Base-by-base conservation (phyloP, 768 basidiomycete genomes). In the Amanita rimosa region DNA sequence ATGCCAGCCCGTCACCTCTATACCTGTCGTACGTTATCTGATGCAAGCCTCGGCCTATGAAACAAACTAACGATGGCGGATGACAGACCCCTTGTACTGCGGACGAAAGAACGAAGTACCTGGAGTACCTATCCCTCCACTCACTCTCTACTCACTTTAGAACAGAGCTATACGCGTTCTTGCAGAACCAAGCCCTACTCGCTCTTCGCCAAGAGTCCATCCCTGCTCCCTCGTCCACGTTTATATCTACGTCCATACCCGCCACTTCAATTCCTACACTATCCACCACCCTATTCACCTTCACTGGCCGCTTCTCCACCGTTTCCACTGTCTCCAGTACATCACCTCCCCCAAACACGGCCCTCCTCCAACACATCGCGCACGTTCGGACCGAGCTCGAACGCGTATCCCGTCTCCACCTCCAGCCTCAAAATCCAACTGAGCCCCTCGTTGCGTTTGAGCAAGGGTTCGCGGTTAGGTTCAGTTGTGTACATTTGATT, bases 291-390 rank as follows among this genome's bases (percentile, higher is more conserved):
- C 31, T 48, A 6, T 48, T 48, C 31, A 47, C 35, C 10, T 48
- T 49, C 39, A 21, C 13, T 0, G 48, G 48, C 17, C 48, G 41
- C 26, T 49, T 41, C 39, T 49, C 48, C 26, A 49, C 17, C 48
- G 48, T 49, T 2, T 24, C 33, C 19, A 34, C 13, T 5, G 29
- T 22, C 46, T 13, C 46, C 16, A 19, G 8, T 19, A 24, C 45
- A 48, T 11, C 16, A 6, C 37, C 6, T 7, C 9, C 10, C 8
- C 8, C 17, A 17, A 39, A 4, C 26, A 27, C 22, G 13, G 6
- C 6, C 8, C 38, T 24, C 22, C 2, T 24, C 22, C 22, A 5
- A 24, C 22, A 48, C 37, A 38, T 48, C 4, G 24, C 21, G 6
- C 11, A 29, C 26, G 38, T 48, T 2, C 46, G 46, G 6, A 24